Evolutionary conservation across 129 eudicot genomes (phyloP).

Genomic region (Helichrysum umbraculigerum): DNA sequence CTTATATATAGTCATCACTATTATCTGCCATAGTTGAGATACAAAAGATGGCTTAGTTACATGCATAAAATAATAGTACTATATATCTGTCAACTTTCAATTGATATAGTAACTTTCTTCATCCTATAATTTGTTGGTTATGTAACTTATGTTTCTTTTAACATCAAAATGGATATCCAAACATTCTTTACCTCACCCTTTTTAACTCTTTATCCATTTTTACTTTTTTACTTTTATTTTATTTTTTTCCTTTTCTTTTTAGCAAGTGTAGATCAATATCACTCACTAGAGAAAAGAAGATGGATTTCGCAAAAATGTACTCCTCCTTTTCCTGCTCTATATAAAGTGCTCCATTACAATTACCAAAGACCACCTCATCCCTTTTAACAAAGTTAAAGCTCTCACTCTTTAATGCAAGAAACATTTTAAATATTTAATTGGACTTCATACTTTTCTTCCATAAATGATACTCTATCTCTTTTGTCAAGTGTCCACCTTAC

Average conservation of each 20-base stretch:
- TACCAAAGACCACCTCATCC: conserved; percentile 46
- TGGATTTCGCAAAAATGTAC: conserved; percentile 31
- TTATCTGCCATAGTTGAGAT: too few relatives aligned
- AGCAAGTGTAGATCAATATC: conserved; percentile 46
- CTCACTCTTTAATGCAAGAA: conserved; percentile 17
- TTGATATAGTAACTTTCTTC: background rate
- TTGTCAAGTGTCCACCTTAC: too few relatives aligned
- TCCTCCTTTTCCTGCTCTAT: conserved; percentile 32
- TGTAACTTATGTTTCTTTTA: conserved; percentile 4
- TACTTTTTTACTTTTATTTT: conserved; percentile 29
- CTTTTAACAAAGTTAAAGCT: conserved; percentile 34
- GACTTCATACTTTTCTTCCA: conserved; percentile 23
- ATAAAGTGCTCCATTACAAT: conserved; percentile 44
- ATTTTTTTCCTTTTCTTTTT: conserved; percentile 21
- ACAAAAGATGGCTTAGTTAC: too few relatives aligned
- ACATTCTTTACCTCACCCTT: conserved; percentile 1
- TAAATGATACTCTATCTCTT: background rate
- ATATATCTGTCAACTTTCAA: too few relatives aligned
- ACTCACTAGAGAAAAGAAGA: conserved; percentile 31
- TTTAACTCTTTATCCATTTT: background rate
- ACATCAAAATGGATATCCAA: background rate
- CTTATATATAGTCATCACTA: too few relatives aligned
- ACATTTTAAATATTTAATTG: background rate
- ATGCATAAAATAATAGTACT: too few relatives aligned
- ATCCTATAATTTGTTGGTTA: background rate